phyloP scores from a whole-genome alignment of 805 yeast species.

The Millerago galiae region DNA sequence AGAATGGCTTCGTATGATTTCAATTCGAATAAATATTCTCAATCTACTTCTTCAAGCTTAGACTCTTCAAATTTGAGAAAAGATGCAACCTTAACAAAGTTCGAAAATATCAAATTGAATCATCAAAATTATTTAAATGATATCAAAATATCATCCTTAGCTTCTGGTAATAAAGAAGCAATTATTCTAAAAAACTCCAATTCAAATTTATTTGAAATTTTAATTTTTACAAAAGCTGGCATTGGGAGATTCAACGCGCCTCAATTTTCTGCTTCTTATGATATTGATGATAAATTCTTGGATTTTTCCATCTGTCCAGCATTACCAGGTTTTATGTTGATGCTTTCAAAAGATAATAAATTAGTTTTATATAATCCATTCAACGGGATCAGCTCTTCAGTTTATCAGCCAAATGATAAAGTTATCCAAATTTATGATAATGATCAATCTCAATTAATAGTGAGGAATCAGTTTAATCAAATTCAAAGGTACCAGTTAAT shows the following conservation, averaged over 20 bases:
- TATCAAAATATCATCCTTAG: slow-evolving; percentile 33
- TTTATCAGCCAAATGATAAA: slow-evolving; percentile 13
- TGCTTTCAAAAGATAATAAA: slow-evolving; percentile 31
- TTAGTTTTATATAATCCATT: slow-evolving; percentile 51
- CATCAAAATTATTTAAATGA: slow-evolving; percentile 24
- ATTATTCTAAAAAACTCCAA: slow-evolving; percentile 45
- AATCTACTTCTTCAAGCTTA: slow-evolving; percentile 32
- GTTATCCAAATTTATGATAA: slow-evolving; percentile 7
- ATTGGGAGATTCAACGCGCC: slow-evolving; percentile 27
- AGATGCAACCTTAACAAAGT: slow-evolving; percentile 63
- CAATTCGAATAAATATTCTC: slow-evolving; percentile 38
- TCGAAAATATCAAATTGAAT: slow-evolving; percentile 37
- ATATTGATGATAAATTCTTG: slow-evolving; percentile 25
- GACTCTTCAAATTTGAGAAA: slow-evolving; percentile 39
- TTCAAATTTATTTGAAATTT: slow-evolving; percentile 39
- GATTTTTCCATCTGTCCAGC: slow-evolving; percentile 32
- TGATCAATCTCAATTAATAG: slow-evolving; percentile 15
- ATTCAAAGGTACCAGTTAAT: slow-evolving; percentile 28
- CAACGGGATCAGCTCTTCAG: slow-evolving; percentile 38
- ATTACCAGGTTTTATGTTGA: slow-evolving; percentile 38
- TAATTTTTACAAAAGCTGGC: slow-evolving; percentile 37
- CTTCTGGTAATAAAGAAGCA: slow-evolving; percentile 52
- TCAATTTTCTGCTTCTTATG: slow-evolving; percentile 28
- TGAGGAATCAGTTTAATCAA: slow-evolving; percentile 4
- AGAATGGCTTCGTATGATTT: slow-evolving; percentile 39